Base-by-base conservation (phyloP, 2,329 filamentous ascomycete species). In the Rhynchosporium graminicola region DNA sequence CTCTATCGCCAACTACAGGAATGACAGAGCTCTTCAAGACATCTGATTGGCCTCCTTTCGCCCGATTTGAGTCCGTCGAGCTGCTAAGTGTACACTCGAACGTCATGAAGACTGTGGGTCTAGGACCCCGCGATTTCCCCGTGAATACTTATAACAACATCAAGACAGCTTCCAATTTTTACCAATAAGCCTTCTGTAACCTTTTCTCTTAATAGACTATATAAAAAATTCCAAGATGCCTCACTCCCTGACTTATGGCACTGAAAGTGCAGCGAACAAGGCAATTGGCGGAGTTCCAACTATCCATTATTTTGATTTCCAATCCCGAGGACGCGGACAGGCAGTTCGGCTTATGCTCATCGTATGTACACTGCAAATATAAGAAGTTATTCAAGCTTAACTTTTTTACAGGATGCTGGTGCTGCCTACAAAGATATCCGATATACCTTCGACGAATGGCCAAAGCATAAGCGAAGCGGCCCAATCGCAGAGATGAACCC, bases 261-360 rank as follows among this genome's bases (percentile, higher is more conserved):
- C 65, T 7, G 64, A 69, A 28, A 61, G 66, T 60, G 63, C 66
- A 28, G 68, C 66, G 48, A 74, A 74, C 65, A 65, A 70, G 40
- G 70, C 69, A 46, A 72, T 74, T 47, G 72, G 73, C n/a, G 72
- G 72, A 46, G 64, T 74, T n/a, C 72, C 74, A 7, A 70, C 65
- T 3, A 69, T 72, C 20, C 69, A 74, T 59, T 75, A 74, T 65
- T 71, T 72, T 55, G 70, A 74, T 63, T 74, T 72, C 60, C 62
- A 68, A 43, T 74, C 71, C 26, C 67, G 70, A 13, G 73, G 73
- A 28, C 67, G 72, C 10, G 71, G 71, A 8, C 71, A 75, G 63
- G 73, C 70, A 9, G 59, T 75, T 36, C 68, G 73, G 33, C 65
- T 74, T 2, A 45, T 74, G 28, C 61, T 68, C 36, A 68, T 66